Percentiles rank a stretch among this genome's conserved stretches.
Conservation (phyloP, 1,284 basidiomycete genomes). For the Coniferiporia weirii region DNA sequence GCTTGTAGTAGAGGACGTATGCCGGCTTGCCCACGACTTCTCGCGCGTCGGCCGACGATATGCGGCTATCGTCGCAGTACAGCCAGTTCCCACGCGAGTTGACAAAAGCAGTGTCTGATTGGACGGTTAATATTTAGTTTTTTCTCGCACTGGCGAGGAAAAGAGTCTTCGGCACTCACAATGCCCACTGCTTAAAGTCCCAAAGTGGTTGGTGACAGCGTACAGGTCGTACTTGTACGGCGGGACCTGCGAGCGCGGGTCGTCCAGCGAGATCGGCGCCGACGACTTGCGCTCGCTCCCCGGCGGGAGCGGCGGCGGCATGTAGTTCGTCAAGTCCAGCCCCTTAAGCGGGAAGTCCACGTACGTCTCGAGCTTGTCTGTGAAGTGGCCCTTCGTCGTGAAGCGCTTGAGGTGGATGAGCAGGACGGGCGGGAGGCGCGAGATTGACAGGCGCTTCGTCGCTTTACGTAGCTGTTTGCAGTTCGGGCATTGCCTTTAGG, state of each 20-base stretch:
- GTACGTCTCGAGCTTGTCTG: slow-evolving; percentile 90
- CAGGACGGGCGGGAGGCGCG: slow-evolving; percentile 89
- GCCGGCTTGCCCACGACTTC: slow-evolving; percentile 85
- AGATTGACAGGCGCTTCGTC: slow-evolving; percentile 80
- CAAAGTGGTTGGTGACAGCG: slow-evolving; percentile 89
- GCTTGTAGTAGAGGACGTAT: slow-evolving; percentile 85
- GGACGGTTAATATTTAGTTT: neutral
- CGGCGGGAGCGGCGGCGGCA: slow-evolving; percentile 76
- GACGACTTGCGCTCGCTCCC: slow-evolving; percentile 46
- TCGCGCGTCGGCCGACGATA: slow-evolving; percentile 62
- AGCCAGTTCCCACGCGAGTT: slow-evolving; percentile 76
- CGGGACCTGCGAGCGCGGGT: slow-evolving; percentile 75
- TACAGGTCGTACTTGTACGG: slow-evolving; percentile 89
- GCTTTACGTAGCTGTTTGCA: slow-evolving; percentile 86
- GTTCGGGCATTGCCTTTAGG: slow-evolving; percentile 81
- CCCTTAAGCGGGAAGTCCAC: slow-evolving; percentile 83
- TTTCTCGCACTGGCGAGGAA: neutral
- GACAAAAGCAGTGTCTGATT: slow-evolving; percentile 79
- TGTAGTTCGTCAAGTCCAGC: slow-evolving; percentile 87
- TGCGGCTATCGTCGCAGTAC: slow-evolving; percentile 83
- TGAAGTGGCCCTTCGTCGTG: slow-evolving; percentile 87
- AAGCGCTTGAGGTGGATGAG: slow-evolving; percentile 97
- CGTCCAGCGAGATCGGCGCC: slow-evolving; percentile 45
- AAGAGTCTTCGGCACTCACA: slow-evolving; percentile 53
- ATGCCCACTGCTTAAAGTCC: slow-evolving; percentile 86